Base-by-base conservation (phyloP, 441 rosid genomes). In the Cnidoscolus chayamansa region DNA sequence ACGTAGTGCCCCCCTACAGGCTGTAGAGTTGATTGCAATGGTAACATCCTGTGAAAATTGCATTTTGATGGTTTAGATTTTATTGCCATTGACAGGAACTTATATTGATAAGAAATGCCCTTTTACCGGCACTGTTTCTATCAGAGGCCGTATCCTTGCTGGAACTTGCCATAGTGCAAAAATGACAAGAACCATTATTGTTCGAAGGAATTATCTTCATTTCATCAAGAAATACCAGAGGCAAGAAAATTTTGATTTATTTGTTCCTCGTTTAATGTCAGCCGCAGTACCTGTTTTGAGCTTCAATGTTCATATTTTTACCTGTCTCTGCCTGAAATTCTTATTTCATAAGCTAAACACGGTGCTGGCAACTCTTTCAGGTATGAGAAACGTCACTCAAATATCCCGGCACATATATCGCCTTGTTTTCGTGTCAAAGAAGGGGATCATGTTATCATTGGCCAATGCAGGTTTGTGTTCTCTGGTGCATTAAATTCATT, bases 401-500 rank as follows among this genome's bases (percentile, higher is more conserved):
- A 92, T 61, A 92, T 87, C 74, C 81, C 97, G 10, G 96, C 97
- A 0, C 97, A 92, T 51, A 48, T 90, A 13, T 86, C 97, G 8
- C 95, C 96, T 0, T 91, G 96, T 76, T 91, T 91, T 83, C 96
- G 92, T 84, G 97, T 88, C 60, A 92, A 85, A 25, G 97, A 88
- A 74, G 97, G 97, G 17, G 94, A 92, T 37, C 88, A 88, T 71
- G 96, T 90, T 65, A 88, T 76, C 75, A 84, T 92, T 25, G 97
- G 97, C 67, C 97, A 92, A 63, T 92, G 97, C 97, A 90, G 97
- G 96, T 89, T 40, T 49, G 74, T 45, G 1, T 30, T 51, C 9
- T 54, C 10, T 47, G 17, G 31, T 51, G 37, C 19, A 43, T 9
- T 0, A 19, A 3, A 16, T 48, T 20, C 11, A 69, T 65, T 19